phyloP scores from a whole-genome alignment of 345 rosid genomes.

The Rhodomyrtus tomentosa region DNA sequence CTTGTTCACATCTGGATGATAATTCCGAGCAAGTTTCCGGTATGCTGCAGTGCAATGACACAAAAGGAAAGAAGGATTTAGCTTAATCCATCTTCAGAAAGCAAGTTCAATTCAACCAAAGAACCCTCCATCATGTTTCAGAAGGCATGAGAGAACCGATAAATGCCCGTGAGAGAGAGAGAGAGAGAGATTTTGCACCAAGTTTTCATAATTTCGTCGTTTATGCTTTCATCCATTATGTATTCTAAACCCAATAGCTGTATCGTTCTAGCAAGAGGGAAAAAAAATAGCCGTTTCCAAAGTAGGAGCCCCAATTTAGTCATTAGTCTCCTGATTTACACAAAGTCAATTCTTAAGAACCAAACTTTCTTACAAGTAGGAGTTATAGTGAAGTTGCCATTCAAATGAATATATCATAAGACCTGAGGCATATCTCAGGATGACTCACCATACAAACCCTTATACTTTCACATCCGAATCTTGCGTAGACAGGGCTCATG shows the following conservation, averaged over 20 bases:
- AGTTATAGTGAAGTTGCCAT: neutral
- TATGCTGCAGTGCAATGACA: conserved; percentile 46
- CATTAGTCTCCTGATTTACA: neutral
- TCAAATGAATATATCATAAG: neutral
- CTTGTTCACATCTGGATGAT: conserved; percentile 99
- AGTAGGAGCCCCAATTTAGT: neutral
- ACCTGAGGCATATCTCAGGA: neutral
- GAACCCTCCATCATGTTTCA: neutral
- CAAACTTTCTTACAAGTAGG: neutral
- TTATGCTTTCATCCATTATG: neutral
- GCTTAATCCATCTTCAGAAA: neutral
- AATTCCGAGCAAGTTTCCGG: conserved; percentile 91
- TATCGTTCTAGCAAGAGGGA: neutral
- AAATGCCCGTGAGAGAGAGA: neutral
- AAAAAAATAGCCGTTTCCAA: neutral
- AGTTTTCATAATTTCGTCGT: neutral
- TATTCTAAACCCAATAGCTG: neutral
- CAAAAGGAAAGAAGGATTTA: neutral
- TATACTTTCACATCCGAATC: neutral
- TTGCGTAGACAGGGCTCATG: neutral
- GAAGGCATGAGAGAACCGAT: neutral
- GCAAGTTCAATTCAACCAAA: neutral
- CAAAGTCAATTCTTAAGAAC: neutral
- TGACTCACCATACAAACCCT: neutral
- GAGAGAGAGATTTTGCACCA: neutral